Evolutionary conservation across 2,329 filamentous ascomycete species (phyloP), one percentile per base, ranked within the genome.

Genomic region (Penicillium aurantiogriseum): DNA sequence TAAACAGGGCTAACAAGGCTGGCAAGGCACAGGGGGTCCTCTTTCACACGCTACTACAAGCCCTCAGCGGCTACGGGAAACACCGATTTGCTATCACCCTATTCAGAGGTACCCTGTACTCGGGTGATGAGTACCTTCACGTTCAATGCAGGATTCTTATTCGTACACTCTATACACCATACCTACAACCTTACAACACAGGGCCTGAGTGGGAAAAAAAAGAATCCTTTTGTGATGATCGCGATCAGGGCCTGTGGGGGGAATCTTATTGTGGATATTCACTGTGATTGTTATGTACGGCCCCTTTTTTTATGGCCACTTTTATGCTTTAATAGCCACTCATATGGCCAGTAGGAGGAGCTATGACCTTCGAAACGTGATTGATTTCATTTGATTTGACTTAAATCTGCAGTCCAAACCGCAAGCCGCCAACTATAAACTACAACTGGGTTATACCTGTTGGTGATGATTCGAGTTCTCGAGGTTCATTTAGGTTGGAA

Each of bases 11-110:
- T 35, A 46, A 27, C 2, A 35, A 52, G 39, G 39, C 50, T 52
- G 45, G 29, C 50, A 52, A 45, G 40, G 50, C 50, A 52, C 40
- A 52, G 31, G 50, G 50, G 21, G 50, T n/a, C 33, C 39, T 46
- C 44, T 58, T 53, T 53, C 56, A 43, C 36, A 23, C 59, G 38
- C 58, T 56, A 56, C 45, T 39, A 17, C 42, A 58, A 53, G 55
- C 60, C 60, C 44, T 62, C 60, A n/a, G 60, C 60, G 60, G 58
- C 58, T 62, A 62, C 48, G 40, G 39, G 11, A 39, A 47, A 51
- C 46, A 33, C 53, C 21, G 25, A 45, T 11, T n/a, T 36, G 33
- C 17, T 45, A 54, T 54, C 52, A 54, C 52, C 4, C 10, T 53
- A n/a, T 47, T 19, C 33, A 53, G 17, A 39, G 31, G 31, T 25